Base-by-base conservation (phyloP, 495 filamentous ascomycete genomes). In the Hyaloscypha bicolor region DNA sequence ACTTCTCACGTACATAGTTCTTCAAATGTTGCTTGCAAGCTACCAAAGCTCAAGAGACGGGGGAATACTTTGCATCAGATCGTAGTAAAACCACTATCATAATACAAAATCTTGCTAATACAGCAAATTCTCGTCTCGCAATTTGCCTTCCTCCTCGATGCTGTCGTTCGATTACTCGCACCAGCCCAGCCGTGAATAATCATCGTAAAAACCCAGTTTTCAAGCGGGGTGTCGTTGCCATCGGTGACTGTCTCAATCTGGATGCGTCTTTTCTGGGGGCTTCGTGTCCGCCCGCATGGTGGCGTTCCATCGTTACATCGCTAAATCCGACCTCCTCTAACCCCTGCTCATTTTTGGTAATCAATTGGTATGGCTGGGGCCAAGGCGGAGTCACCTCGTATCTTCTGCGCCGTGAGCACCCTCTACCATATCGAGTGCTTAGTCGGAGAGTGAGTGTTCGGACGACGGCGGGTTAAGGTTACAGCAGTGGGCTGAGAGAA, bases 1-100 rank as follows among this genome's bases (percentile, higher is more conserved):
- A 63, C 59, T 68, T 68, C 65, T 45, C 37, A 53, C 25, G 65
- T 68, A 68, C 65, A 63, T 63, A 63, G 37, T 62, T 55, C 45
- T 63, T 53, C 22, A 56, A 9, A 31, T 56, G 42, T 48, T 48
- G 21, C 53, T 56, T 56, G 21, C 30, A 56, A 31, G 42, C 42
- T 48, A 48, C 42, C 42, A 48, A 12, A 48, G 42, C 42, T 48
- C 42, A 48, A 16, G 11, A 48, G 42, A 19, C 42, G 42, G 42
- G 35, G 16, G 42, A 48, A 48, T 48, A 48, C 42, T 56, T 53
- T 56, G 53, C 53, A 29, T 56, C 21, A 56, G 29, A 56, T 56
- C 53, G 16, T n/a, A 31, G 9, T 30, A 56, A 3, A 29, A n/a
- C 3, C 29, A 48, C 29, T 31, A 30, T 56, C 25, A 56, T 56